Base-by-base conservation (phyloP, 2,329 filamentous ascomycete species). In the Blumeria hordei region DNA sequence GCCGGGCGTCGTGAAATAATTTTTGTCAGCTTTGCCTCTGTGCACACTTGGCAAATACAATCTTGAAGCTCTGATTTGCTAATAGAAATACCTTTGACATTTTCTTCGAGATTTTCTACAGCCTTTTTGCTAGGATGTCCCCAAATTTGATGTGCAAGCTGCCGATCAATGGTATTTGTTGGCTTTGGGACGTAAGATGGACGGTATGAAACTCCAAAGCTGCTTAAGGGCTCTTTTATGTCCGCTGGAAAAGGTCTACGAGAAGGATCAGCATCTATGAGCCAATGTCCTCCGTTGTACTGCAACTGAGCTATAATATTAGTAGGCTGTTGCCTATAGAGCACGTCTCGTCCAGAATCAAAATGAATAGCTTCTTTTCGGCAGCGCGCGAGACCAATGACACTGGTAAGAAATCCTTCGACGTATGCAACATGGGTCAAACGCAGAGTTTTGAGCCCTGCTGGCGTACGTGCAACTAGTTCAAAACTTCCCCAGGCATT, bases 381-480 rank as follows among this genome's bases (percentile, higher is more conserved):
- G 34, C 47, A 50, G 6, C 47, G 47, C 12, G 21, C 47, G 6
- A 50, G 47, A 34, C 32, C 47, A 50, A 50, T 50, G 14, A 50
- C 47, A 50, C 47, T 50, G 21, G 47, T 50, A n/a, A 50, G 47
- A 34, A 50, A 50, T 11, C 47, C 32, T 50, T 50, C 47, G 47
- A 33, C 21, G 35, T 50, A 50, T 16, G 47, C 47, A 50, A 50
- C 47, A n/a, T 33, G 21, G 21, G 47, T 34, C 32, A 50, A 33
- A 33, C 33, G 47, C 14, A 50, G 34, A 50, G 47, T 50, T 50
- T 3, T 50, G 9, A 50, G 47, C n/a, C 47, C 47, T 6, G 9
- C 2, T 50, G 47, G 47, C 21, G 28, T 50, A 11, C 32, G 21
- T 34, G 47, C 47, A n/a, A 34, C 21, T 35, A 34, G 35, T 35